A percentile compares a stretch with the other conserved stretches of the same genome.
Conservation (phyloP, 129 eudicot species). For the Escallonia rubra region DNA sequence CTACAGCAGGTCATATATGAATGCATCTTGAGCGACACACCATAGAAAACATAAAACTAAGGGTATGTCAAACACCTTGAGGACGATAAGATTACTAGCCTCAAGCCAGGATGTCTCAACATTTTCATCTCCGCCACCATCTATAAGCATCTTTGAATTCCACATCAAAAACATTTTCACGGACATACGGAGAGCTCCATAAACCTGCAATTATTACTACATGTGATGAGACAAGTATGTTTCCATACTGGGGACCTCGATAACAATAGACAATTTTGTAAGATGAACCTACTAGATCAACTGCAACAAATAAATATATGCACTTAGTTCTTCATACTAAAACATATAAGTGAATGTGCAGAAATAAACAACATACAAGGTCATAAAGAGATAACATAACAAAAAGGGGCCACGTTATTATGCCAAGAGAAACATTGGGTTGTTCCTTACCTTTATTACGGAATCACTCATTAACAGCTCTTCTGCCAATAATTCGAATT, state of each 20-base stretch:
- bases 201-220: slow-evolving; percentile 52
- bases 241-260: neutral
- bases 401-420: neutral
- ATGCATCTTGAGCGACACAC: neutral
- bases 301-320: neutral
- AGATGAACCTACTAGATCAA: neutral
- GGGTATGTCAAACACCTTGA: slow-evolving; percentile 51
- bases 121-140: slow-evolving; percentile 86
- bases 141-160: slow-evolving; percentile 75
- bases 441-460: slow-evolving; percentile 52
- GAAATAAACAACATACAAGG: neutral
- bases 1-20: slow-evolving; percentile 12
- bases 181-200: slow-evolving; percentile 97
- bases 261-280: neutral
- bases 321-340: neutral
- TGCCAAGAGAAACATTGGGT: slow-evolving; percentile 1
- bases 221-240: slow-evolving; percentile 1
- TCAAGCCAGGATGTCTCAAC: slow-evolving; percentile 91
- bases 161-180: slow-evolving; percentile 99
- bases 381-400: neutral
- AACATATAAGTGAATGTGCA: neutral
- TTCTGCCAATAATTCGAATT: slow-evolving; percentile 91
- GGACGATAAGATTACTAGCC: slow-evolving; percentile 95
- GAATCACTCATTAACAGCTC: slow-evolving; percentile 98
- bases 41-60: neutral